Base-by-base conservation (phyloP, 352 stramenopile genomes). In the Globisporangium nodosum region DNA sequence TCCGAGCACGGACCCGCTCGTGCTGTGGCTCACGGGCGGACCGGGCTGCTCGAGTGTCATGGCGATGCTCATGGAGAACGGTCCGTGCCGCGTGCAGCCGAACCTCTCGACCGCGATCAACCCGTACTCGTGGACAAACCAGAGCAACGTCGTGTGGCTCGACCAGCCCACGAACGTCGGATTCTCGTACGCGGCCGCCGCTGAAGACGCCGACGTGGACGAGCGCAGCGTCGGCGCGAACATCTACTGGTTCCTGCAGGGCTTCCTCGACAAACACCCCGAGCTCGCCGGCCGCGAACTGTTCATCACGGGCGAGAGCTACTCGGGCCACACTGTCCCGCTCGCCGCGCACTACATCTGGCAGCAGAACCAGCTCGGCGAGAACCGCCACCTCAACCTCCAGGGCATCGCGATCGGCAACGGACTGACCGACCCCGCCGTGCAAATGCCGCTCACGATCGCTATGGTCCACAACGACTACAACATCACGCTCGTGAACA, bases 391-490 rank as follows among this genome's bases (percentile, higher is more conserved):
- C 50, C 52, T 78, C 57, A 71, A 74, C 39, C 53, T 78, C n/a
- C 24, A 77, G 42, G 70, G 70, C 39, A 58, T 78, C 43, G 65
- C 68, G 18, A 72, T 78, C 20, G 70, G 70, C 37, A 78, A 78
- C 49, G 69, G 69, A 4, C 52, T 79, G 27, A 73, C 62, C 9
- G 57, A 74, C 54, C 65, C 70, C 1, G 46, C 69, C 13, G 45
- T 68, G 9, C 70, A 78, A 37, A 70, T 64, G 45, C 61, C 63
- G 20, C 74, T 85, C 52, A 69, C 65, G 5, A 48, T 72, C 5
- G 78, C 89, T 50, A 91, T 91, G 73, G 65, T 72, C 5, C 66
- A 82, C 46, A 90, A 92, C 63, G 48, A 63, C 21, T 90, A 90
- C 71, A 90, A 88, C 63, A 58, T 90, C 52, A 82, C 77, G 47